A percentile compares a stretch with the other conserved stretches of the same genome.
These are phyloP conservation scores for Mortierella sp. DNA, from an alignment of 371 early-diverging fungal species.

Conservation along the genomic window DNA sequence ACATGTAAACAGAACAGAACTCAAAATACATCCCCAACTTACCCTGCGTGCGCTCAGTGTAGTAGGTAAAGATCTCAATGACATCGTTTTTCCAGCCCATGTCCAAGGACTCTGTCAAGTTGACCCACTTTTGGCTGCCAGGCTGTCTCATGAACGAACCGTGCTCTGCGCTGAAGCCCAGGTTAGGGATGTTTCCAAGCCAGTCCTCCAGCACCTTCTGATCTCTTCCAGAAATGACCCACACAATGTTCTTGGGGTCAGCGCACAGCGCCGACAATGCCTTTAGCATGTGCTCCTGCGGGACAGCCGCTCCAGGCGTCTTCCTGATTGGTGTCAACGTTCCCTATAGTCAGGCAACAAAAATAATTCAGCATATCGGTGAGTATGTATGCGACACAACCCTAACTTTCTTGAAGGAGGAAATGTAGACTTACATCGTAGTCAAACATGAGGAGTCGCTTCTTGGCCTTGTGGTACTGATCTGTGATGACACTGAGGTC, in stretches of 20 bases:
- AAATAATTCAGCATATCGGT: slow-evolving; percentile 1
- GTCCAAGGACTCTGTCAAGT: slow-evolving; percentile 84
- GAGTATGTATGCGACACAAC: too few relatives aligned
- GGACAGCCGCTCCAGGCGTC: slow-evolving; percentile 75
- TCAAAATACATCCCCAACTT: neutral
- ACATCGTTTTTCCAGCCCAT: slow-evolving; percentile 92
- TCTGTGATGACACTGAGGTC: slow-evolving; percentile 62
- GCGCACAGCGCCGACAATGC: slow-evolving; percentile 74
- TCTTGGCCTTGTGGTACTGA: slow-evolving; percentile 69
- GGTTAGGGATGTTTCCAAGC: slow-evolving; percentile 82
- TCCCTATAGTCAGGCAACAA: slow-evolving; percentile 65
- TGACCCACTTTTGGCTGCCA: slow-evolving; percentile 76
- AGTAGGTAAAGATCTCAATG: slow-evolving; percentile 88
- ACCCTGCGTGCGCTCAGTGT: slow-evolving; percentile 91
- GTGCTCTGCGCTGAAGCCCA: slow-evolving; percentile 85
- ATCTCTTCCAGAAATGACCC: slow-evolving; percentile 95
- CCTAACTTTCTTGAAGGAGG: neutral
- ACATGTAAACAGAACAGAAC: too few relatives aligned
- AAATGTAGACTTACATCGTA: slow-evolving; percentile 76
- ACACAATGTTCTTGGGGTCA: slow-evolving; percentile 90
- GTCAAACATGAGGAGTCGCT: slow-evolving; percentile 86
- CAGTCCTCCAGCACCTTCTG: slow-evolving; percentile 85
- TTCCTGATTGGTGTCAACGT: slow-evolving; percentile 85
- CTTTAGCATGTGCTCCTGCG: slow-evolving; percentile 74
- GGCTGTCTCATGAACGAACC: slow-evolving; percentile 78